Evolutionary conservation across 2,329 filamentous ascomycete genomes (phyloP).

Genomic region (Karstenula rhodostoma): DNA sequence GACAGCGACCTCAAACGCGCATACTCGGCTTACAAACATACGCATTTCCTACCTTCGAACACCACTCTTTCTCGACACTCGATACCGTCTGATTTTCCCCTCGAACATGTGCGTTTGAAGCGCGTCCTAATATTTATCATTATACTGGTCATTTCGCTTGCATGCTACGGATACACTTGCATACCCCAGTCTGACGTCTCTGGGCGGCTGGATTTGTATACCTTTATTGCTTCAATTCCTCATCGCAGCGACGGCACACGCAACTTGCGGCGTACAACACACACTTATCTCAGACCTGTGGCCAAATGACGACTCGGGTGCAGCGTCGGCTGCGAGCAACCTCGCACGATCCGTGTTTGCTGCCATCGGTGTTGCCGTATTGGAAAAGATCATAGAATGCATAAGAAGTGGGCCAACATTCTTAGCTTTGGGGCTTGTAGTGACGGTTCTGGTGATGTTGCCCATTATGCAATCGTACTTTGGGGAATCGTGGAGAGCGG

Average conservation of each 20-base stretch:
- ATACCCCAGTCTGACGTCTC: conserved; percentile 39
- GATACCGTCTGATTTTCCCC: conserved; percentile 50
- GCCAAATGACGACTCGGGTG: conserved; percentile 63
- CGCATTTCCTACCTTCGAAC: conserved; percentile 41
- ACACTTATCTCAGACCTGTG: conserved; percentile 71
- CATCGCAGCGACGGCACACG: conserved; percentile 44
- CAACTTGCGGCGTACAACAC: conserved; percentile 62
- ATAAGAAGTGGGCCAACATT: conserved; percentile 66
- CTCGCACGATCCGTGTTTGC: conserved; percentile 68
- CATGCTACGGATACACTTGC: conserved; percentile 49
- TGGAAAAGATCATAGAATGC: conserved; percentile 64
- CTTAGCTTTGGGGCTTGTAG: conserved; percentile 22
- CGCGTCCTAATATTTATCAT: conserved; percentile 51
- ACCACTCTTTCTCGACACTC: conserved; percentile 23
- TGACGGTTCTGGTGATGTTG: conserved; percentile 21
- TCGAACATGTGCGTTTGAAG: conserved; percentile 51
- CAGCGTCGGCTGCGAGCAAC: conserved; percentile 70
- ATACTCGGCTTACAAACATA: conserved; percentile 45
- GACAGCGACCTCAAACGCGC: conserved; percentile 50
- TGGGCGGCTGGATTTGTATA: conserved; percentile 20
- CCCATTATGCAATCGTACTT: conserved; percentile 25
- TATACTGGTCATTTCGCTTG: conserved; percentile 48
- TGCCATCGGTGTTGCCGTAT: conserved; percentile 66
- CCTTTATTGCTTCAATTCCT: conserved; percentile 35
- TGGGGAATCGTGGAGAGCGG: conserved; percentile 20